Evolutionary conservation across 75 land plant species (phyloP), one percentile per base, ranked within the genome.

Genomic region (Gnetum montanum): DNA sequence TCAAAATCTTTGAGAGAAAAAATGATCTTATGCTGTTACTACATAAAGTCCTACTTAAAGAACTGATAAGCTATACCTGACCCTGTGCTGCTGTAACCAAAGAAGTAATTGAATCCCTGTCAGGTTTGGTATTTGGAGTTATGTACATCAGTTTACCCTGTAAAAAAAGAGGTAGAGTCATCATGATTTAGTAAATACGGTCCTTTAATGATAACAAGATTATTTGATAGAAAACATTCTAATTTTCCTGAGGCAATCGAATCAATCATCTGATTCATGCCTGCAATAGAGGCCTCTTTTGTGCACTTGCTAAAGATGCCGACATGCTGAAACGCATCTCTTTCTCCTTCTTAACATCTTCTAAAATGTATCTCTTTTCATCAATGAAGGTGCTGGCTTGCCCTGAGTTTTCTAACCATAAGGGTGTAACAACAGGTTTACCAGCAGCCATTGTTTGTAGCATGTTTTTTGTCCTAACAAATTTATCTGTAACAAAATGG

Each of bases 391-490:
- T 75, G 55, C 75, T 72, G 10, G 87, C 90, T 49, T 71, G 80
- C 11, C 67, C 73, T 69, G 89, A 83, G 70, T 82, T 83, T 46
- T 94, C 81, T 53, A 94, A 77, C 98, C 98, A 94, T 64, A 69
- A 62, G 45, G 64, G 70, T 45, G 87, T 86, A 16, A 85, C 91
- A 41, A 94, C 85, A 18, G 72, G 81, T 70, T 90, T 89, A 25
- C 98, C 92, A 22, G 64, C 63, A 59, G 91, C 96, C 65, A 94
- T 89, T 37, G 83, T 76, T 60, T 84, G 85, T 36, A 94, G 58
- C 96, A 94, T 94, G 66, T 90, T 94, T 57, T 73, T 73, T 19
- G 98, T 85, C 4, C 98, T 75, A 29, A 76, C 82, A 83, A 94
- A 94, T 45, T 70, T 60, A 58, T 94, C 84, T 47, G 96, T 60